Evolutionary conservation across 2,329 filamentous ascomycete species (phyloP).

Genomic region (Epicoccum sorghinum): DNA sequence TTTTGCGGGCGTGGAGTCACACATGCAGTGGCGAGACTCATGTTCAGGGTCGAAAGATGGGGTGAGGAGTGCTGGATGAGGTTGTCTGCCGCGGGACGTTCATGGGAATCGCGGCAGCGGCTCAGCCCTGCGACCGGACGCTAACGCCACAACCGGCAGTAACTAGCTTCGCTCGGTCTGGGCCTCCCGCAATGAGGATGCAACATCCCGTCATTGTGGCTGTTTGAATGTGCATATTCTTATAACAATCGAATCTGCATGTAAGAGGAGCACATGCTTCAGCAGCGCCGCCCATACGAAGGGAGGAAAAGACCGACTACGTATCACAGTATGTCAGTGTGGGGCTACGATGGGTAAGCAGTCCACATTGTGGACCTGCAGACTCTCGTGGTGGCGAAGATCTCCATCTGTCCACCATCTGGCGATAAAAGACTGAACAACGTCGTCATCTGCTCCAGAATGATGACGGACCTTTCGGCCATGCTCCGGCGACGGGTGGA

Average conservation of each 20-base stretch:
- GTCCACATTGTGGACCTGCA: slow-evolving; percentile 9
- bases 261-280: no score
- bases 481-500: no score
- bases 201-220: background rate
- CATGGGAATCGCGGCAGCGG: slow-evolving; percentile 3
- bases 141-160: slow-evolving; percentile 5
- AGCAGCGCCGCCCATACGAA: no score
- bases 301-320: no score
- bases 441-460: background rate
- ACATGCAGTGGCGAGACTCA: slow-evolving; percentile 5
- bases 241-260: no score
- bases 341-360: slow-evolving; percentile 2
- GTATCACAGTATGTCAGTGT: slow-evolving; percentile 2
- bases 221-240: background rate
- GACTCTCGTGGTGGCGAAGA: slow-evolving; percentile 10
- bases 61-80: slow-evolving; percentile 2
- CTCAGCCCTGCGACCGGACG: slow-evolving; percentile 11
- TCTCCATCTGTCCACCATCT: slow-evolving; percentile 4
- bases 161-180: slow-evolving; percentile 3
- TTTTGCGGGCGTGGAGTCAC: slow-evolving; percentile 16
- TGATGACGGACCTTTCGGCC: background rate
- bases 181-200: slow-evolving; percentile 6
- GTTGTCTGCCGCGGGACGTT: slow-evolving; percentile 13
- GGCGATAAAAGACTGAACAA: slow-evolving; percentile 1
- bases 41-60: slow-evolving; percentile 14